phyloP scores from a whole-genome alignment of 441 rosid genomes.

The Syzygium malaccense region DNA sequence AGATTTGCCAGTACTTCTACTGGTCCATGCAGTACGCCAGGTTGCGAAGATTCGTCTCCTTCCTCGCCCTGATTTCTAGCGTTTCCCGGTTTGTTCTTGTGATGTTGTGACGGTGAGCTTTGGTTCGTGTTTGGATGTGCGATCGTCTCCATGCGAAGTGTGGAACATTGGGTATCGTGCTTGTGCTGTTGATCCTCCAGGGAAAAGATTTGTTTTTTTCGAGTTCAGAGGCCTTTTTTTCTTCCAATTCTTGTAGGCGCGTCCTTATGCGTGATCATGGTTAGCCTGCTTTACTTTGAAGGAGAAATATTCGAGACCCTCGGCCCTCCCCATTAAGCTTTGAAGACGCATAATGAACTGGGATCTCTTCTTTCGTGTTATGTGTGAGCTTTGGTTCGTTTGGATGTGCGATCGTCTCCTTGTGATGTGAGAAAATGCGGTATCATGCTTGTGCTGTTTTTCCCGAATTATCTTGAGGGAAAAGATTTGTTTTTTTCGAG shows the following conservation, averaged over 20 bases:
- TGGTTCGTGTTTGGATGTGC: too few species aligned
- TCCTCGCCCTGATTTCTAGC: not conserved
- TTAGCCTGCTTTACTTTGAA: not conserved
- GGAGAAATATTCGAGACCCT: not conserved
- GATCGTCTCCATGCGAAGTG: not conserved
- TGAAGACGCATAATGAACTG: not conserved
- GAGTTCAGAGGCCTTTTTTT: not conserved
- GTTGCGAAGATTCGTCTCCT: constrained; percentile 16
- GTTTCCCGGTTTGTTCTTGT: not conserved
- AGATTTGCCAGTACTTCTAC: constrained; percentile 90
- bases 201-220: not conserved
- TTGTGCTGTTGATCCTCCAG: not conserved
- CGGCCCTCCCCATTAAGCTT: not conserved
- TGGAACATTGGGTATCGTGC: not conserved
- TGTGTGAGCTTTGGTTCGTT: not conserved
- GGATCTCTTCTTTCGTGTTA: not conserved
- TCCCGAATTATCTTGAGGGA: not conserved
- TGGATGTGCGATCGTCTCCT: too few species aligned
- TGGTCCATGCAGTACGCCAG: constrained; percentile 93
- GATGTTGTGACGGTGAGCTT: not conserved
- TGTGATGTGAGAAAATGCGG: not conserved
- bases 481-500: not conserved
- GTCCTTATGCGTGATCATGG: too few species aligned
- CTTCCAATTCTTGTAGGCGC: too few species aligned
- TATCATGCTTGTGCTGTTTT: not conserved